Evolutionary conservation across 139 green algal genomes (phyloP).

Genomic region (Tetradesmus obliquus): DNA sequence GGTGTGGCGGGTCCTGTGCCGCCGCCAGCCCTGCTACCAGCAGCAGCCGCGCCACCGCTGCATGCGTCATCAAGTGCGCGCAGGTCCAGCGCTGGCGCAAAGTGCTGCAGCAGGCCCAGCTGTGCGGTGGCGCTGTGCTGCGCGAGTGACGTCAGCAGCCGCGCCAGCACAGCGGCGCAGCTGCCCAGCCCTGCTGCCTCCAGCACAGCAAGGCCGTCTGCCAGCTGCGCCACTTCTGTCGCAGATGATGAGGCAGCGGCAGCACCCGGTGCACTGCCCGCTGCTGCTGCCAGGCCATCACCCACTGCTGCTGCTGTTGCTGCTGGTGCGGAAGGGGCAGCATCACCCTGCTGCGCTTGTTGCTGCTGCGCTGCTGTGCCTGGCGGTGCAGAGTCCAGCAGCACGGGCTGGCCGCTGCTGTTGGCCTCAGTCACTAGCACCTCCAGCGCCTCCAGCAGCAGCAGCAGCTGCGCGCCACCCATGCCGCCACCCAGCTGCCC

Average conservation of each 20-base stretch:
- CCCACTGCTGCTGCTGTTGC: neutral
- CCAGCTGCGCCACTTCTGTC: constrained; percentile 40
- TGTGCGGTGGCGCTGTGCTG: constrained; percentile 60
- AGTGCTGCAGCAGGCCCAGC: constrained; percentile 66
- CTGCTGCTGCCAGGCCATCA: neutral
- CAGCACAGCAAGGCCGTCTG: constrained; percentile 52
- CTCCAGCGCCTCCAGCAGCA: constrained; percentile 59
- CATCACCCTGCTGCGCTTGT: neutral
- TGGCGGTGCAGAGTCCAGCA: neutral
- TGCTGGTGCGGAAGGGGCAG: neutral
- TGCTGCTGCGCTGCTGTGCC: constrained; percentile 3
- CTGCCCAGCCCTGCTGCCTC: constrained; percentile 34
- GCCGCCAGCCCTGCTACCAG: neutral
- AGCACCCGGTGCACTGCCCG: neutral
- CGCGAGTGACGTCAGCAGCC: constrained; percentile 70
- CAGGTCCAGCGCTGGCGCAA: constrained; percentile 58
- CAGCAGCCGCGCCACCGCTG: neutral
- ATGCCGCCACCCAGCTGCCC: constrained; percentile 7
- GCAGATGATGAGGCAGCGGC: constrained; percentile 8
- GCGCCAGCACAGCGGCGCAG: constrained; percentile 56
- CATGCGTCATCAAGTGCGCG: constrained; percentile 46
- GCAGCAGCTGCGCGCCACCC: constrained; percentile 48
- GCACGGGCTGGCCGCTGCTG: constrained; percentile 1
- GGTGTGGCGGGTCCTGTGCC: neutral
- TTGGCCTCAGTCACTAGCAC: constrained; percentile 46